These are phyloP conservation scores for Coemansia sp. DNA, from an alignment of 192 early-diverging fungal genomes.

Conservation along the genomic window DNA sequence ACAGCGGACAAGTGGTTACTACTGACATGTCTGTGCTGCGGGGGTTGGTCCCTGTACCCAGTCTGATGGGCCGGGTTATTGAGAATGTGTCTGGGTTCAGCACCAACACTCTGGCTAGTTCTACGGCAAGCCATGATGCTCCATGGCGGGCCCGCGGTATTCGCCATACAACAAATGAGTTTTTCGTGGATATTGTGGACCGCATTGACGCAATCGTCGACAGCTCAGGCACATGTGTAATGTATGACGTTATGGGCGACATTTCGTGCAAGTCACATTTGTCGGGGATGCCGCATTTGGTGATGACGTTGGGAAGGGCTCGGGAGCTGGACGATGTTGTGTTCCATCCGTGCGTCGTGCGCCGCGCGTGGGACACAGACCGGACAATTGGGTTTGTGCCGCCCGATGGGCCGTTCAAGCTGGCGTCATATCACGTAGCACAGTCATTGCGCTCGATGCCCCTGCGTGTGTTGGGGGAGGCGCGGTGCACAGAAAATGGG, in stretches of 20 bases:
- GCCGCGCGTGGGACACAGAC: constrained; percentile 77
- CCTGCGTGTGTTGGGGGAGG: constrained; percentile 6
- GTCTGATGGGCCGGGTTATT: constrained; percentile 81
- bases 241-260: constrained; percentile 77
- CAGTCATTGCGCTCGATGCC: constrained; percentile 12
- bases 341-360: constrained; percentile 88
- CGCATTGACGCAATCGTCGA: constrained; percentile 81
- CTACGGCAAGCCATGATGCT: constrained; percentile 17
- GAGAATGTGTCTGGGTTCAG: constrained; percentile 70
- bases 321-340: constrained; percentile 73
- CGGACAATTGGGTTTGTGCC: constrained; percentile 86
- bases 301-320: constrained; percentile 70
- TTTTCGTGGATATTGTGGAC: constrained; percentile 92
- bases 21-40: constrained; percentile 84
- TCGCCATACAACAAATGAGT: constrained; percentile 88
- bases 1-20: constrained; percentile 84
- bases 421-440: constrained; percentile 53
- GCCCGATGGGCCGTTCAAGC: constrained; percentile 87
- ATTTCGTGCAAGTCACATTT: constrained; percentile 75
- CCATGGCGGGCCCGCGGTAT: constrained; percentile 88
- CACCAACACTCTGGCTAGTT: constrained; percentile 1
- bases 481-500: too few species aligned
- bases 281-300: constrained; percentile 81
- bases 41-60: constrained; percentile 84
- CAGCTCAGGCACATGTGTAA: constrained; percentile 66